phyloP scores from a whole-genome alignment of 1,284 basidiomycete genomes.

The Phenoliferia sp. region DNA sequence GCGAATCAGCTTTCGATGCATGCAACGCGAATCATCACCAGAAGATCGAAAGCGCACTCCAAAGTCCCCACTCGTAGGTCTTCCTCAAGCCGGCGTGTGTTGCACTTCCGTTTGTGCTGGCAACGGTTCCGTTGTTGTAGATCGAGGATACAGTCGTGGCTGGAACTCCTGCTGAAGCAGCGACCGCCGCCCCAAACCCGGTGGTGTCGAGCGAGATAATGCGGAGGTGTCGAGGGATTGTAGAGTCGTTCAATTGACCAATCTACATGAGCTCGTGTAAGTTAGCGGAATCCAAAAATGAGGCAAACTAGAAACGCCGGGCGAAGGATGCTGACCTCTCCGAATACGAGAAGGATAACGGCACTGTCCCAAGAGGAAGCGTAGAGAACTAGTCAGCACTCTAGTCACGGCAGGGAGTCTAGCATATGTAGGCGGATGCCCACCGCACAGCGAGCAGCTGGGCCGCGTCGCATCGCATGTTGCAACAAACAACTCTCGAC shows the following conservation, averaged over 20 bases:
- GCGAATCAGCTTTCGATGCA: background rate
- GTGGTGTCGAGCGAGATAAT: background rate
- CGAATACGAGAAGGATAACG: background rate
- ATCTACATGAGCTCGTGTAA: background rate
- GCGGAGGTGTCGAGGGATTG: background rate
- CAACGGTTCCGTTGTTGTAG: background rate
- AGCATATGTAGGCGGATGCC: background rate
- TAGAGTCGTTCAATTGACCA: background rate
- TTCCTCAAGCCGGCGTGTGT: conserved; percentile 5
- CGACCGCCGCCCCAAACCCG: background rate
- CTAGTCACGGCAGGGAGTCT: too few relatives aligned
- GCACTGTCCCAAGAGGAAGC: too few relatives aligned
- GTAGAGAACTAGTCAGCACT: too few relatives aligned
- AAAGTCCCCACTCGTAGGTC: background rate
- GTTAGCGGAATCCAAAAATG: background rate
- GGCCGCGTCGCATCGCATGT: background rate
- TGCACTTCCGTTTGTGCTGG: background rate
- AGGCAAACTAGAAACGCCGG: background rate
- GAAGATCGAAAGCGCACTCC: background rate
- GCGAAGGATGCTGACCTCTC: background rate
- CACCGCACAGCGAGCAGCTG: background rate
- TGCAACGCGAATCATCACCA: background rate
- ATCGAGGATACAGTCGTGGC: background rate
- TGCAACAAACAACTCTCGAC: background rate
- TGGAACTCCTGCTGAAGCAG: background rate